phyloP scores from a whole-genome alignment of 768 basidiomycete species.

The Suillus clintonianus region DNA sequence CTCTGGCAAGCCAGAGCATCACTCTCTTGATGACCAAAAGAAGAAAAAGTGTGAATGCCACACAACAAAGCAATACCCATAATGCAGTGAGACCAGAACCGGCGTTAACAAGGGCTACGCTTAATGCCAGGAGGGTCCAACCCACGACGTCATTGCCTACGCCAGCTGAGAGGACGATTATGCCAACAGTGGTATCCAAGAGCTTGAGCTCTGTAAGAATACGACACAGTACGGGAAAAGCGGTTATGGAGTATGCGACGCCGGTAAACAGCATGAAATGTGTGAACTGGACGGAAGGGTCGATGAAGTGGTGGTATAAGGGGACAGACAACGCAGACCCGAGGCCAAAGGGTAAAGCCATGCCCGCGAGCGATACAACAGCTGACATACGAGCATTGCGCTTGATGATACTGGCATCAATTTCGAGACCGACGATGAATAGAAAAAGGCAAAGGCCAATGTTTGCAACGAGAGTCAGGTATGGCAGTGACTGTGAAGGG shows the following conservation, averaged over 20 bases:
- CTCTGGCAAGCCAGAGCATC: slow-evolving; percentile 71
- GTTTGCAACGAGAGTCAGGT: slow-evolving; percentile 84
- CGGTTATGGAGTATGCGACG: slow-evolving; percentile 87
- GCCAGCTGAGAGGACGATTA: slow-evolving; percentile 90
- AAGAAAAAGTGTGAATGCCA: slow-evolving; percentile 81
- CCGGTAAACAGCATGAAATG: slow-evolving; percentile 95
- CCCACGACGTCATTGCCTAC: slow-evolving; percentile 88
- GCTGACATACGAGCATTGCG: slow-evolving; percentile 70
- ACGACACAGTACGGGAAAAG: slow-evolving; percentile 83
- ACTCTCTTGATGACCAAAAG: slow-evolving; percentile 63
- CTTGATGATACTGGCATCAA: slow-evolving; percentile 77
- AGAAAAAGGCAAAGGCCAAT: slow-evolving; percentile 88
- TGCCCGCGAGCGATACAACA: slow-evolving; percentile 78
- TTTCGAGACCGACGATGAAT: slow-evolving; percentile 92
- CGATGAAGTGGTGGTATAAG: slow-evolving; percentile 65
- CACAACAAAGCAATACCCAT: slow-evolving; percentile 77
- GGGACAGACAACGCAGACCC: slow-evolving; percentile 76
- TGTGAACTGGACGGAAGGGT: slow-evolving; percentile 67
- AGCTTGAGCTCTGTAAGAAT: slow-evolving; percentile 91
- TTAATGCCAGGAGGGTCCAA: slow-evolving; percentile 88
- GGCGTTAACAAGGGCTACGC: slow-evolving; percentile 90
- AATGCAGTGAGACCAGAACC: slow-evolving; percentile 81
- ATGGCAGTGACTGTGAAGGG: slow-evolving; percentile 67
- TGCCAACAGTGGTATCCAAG: slow-evolving; percentile 88
- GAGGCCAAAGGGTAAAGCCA: slow-evolving; percentile 85